Conservation (phyloP, 2,329 filamentous ascomycete species). For the Venturia nashicola region DNA sequence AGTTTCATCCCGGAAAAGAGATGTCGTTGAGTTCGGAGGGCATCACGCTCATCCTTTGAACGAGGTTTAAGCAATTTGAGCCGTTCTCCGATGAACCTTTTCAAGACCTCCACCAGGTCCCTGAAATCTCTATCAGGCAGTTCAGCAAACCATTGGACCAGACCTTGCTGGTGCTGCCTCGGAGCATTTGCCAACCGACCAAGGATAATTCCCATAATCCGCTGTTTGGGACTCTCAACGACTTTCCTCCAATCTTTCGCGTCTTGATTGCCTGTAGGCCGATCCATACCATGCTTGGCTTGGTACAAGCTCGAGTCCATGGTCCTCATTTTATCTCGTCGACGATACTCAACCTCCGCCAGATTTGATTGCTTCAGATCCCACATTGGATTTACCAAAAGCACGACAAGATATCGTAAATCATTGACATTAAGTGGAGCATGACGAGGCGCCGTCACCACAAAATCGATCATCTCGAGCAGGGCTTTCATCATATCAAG, state of each 20-base stretch:
- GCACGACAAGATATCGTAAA: constrained; percentile 1
- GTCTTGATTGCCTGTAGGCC: background rate
- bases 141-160: constrained; percentile 1
- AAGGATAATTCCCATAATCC: background rate
- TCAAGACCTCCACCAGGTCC: background rate
- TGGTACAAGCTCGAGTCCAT: background rate
- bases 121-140: background rate
- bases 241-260: background rate
- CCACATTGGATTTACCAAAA: background rate
- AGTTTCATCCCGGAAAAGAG: background rate
- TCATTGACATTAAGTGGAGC: background rate
- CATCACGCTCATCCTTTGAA: background rate
- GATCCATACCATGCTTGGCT: background rate
- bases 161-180: background rate
- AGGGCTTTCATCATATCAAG: constrained; percentile 3
- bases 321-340: background rate
- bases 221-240: background rate
- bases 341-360: background rate
- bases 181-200: constrained; percentile 3
- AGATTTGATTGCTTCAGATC: background rate
- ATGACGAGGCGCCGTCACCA: background rate
- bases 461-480: background rate
- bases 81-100: background rate
- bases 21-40: background rate
- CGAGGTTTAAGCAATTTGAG: background rate